Evolutionary conservation across 2,329 filamentous ascomycete genomes (phyloP), one percentile per base, ranked within the genome.

Genomic region (Ophiocordyceps camponoti-saundersi): DNA sequence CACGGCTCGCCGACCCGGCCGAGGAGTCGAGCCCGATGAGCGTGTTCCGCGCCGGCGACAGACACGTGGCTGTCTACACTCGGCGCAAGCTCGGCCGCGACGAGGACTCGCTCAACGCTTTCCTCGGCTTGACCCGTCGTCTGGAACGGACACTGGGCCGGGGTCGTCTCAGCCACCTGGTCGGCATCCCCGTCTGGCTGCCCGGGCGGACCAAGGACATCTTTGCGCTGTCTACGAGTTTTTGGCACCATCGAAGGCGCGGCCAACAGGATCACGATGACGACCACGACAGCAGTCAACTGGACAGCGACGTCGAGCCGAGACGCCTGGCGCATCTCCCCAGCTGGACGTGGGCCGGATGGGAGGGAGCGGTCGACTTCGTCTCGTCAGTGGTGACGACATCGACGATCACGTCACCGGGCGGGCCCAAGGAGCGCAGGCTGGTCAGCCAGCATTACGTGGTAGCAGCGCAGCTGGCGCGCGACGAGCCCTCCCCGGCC

Each of bases 271-370:
- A 36, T 16, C 2, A 36, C 32, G 36, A 39, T 18, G 36, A 39
- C n/a, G 36, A 10, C 16, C 16, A 18, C 36, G 15, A 39, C 36
- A 16, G 16, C 10, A 10, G 18, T 16, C 16, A 18, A 10, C 16
- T 16, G 10, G 36, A 39, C 6, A 7, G 18, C 3, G 16, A 10
- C n/a, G 36, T 39, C 18, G 16, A 18, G 36, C 36, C 36, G 8
- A 39, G 47, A n/a, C 47, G 61, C 41, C 53, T 60, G 1, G 48
- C 50, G 0, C 61, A 63, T 40, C 51, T 63, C 45, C 61, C 61
- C 10, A 63, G 61, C 48, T 63, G 61, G 61, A 61, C 60, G 2
- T 63, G 61, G 61, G 60, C 61, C 2, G 61, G 61, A 2, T 63
- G 61, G 61, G 53, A 56, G 18, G 61, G 61, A 15, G 51, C 57